Evolutionary conservation across 2,329 filamentous ascomycete species (phyloP).

Genomic region (Colletotrichum horii): DNA sequence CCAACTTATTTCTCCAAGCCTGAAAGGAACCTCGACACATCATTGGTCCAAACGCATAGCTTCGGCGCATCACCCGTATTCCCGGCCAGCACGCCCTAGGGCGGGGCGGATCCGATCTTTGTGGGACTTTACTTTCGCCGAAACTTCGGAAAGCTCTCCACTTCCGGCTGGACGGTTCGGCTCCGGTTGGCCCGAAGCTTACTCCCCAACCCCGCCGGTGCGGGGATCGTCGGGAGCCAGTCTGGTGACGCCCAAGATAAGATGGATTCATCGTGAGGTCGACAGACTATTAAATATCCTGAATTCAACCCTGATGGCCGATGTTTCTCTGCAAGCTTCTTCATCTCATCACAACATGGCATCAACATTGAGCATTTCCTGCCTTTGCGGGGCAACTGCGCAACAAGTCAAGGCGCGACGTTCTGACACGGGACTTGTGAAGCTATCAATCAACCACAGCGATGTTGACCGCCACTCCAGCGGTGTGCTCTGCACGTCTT

Average conservation of each 20-base stretch:
- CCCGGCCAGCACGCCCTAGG: background rate
- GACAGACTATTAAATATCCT: background rate
- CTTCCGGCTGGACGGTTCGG: background rate
- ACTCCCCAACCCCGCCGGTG: background rate
- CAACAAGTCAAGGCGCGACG: slow-evolving; percentile 23
- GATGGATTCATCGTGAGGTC: background rate
- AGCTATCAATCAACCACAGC: slow-evolving; percentile 36
- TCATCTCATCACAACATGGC: background rate
- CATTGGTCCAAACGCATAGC: background rate
- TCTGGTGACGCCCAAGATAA: background rate
- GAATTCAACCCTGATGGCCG: background rate
- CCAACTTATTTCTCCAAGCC: background rate
- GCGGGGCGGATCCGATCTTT: background rate
- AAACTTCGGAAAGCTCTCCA: background rate
- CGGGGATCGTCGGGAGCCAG: background rate
- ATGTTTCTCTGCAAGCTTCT: background rate
- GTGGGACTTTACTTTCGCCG: background rate
- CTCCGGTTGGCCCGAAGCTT: background rate
- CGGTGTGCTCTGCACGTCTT: slow-evolving; percentile 43
- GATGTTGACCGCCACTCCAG: slow-evolving; percentile 33
- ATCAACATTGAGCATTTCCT: slow-evolving; percentile 22
- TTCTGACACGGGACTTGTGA: background rate
- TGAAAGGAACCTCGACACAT: background rate
- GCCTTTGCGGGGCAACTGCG: slow-evolving; percentile 30
- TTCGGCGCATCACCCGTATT: background rate